phyloP scores from a whole-genome alignment of 2,329 filamentous ascomycete genomes.

The Beauveria rudraprayagi region DNA sequence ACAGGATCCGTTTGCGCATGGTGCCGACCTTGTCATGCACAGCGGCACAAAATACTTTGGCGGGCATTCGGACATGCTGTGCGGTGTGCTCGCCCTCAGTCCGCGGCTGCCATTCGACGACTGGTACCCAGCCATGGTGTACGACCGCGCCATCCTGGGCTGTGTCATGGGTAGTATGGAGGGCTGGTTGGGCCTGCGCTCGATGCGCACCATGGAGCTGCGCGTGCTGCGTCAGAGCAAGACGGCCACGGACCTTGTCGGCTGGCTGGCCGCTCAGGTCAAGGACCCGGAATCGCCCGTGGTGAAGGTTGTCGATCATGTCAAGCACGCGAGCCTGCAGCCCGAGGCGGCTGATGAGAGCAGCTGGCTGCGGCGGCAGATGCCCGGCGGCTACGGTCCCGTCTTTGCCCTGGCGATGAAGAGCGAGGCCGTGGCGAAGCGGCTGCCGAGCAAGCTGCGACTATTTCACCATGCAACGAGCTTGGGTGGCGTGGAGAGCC shows the following conservation, averaged over 20 bases:
- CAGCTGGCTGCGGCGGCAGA: conserved; percentile 74
- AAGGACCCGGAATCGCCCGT: conserved; percentile 32
- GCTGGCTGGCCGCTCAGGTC: conserved; percentile 56
- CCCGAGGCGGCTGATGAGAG: conserved; percentile 44
- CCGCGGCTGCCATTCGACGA: conserved; percentile 32
- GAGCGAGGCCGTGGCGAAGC: conserved; percentile 50
- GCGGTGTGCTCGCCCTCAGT: conserved; percentile 67
- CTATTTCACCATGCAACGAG: conserved; percentile 95
- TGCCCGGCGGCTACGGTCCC: conserved; percentile 84
- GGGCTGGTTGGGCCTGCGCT: conserved; percentile 84
- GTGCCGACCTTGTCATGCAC: conserved; percentile 85
- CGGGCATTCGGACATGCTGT: conserved; percentile 89
- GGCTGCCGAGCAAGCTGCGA: conserved; percentile 66
- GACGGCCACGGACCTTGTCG: conserved; percentile 61
- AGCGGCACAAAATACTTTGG: conserved; percentile 94
- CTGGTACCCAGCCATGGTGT: conserved; percentile 53
- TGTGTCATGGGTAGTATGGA: conserved; percentile 83
- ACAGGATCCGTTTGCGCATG: conserved; percentile 73
- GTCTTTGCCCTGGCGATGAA: conserved; percentile 73
- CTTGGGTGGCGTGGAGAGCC: conserved; percentile 84
- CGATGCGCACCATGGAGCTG: conserved; percentile 76
- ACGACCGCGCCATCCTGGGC: conserved; percentile 71
- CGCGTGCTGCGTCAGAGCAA: conserved; percentile 69
- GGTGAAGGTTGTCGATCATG: conserved; percentile 45
- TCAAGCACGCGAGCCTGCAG: conserved; percentile 78